These are phyloP conservation scores for Brassica napus DNA, from an alignment of 345 rosid species.

Conservation along the genomic window DNA sequence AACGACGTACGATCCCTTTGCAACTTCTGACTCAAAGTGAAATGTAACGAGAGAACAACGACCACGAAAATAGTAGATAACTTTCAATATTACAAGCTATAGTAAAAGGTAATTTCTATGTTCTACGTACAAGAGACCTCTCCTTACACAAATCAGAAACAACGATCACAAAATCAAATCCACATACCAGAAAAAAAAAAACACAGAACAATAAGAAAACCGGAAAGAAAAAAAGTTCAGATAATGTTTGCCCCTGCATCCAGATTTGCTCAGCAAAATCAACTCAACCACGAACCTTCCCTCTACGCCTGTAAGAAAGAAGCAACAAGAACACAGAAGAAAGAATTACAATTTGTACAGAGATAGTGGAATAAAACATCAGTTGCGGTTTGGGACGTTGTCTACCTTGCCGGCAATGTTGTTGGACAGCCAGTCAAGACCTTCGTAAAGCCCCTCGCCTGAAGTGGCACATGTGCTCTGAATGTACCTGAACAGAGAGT, in stretches of 20 bases:
- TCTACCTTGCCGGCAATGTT: constrained; percentile 22
- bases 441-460: constrained; percentile 32
- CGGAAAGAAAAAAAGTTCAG: neutral
- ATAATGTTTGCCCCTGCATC: constrained; percentile 22
- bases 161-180: constrained; percentile 13
- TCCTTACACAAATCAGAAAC: constrained; percentile 18
- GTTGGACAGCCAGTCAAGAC: constrained; percentile 31
- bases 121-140: constrained; percentile 12
- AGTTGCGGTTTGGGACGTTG: neutral
- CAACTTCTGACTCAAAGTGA: neutral
- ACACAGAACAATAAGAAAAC: neutral
- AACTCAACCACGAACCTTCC: neutral
- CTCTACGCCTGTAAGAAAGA: constrained; percentile 10
- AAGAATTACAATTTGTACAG: neutral
- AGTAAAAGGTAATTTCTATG: constrained; percentile 13
- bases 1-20: neutral
- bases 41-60: neutral
- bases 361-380: neutral
- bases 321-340: neutral
- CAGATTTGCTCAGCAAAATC: constrained; percentile 18
- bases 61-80: neutral
- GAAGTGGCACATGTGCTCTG: constrained; percentile 30
- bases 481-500: constrained; percentile 20
- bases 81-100: constrained; percentile 7
- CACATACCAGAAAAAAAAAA: neutral